Evolutionary conservation across 2,329 filamentous ascomycete genomes (phyloP), one percentile per base, ranked within the genome.

Genomic region (Epichloe elymi): DNA sequence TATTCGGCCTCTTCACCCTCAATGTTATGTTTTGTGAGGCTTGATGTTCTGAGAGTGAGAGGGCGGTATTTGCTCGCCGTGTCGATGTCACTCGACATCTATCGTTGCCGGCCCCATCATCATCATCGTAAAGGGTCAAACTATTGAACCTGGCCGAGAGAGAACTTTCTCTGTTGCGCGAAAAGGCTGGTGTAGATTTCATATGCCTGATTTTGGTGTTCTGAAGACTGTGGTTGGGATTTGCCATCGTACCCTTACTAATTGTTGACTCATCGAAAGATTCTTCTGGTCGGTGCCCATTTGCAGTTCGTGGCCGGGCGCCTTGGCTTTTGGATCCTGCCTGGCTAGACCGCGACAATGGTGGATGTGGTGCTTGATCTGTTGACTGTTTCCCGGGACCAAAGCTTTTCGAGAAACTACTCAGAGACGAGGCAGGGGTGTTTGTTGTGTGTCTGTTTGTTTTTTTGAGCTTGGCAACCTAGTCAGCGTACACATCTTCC

Each of bases 321-420:
- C 61, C 60, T 43, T 69, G 63, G 51, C 64, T 70, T 52, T 66
- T 67, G 15, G 67, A 66, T 53, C 75, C 68, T 51, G 70, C 62
- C 59, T 73, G 74, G 50, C 72, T 68, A 42, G 74, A 66, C 54
- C 75, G 74, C 23, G 69, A 67, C 57, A 78, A 67, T 37, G 79
- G 70, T 6, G 76, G 73, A 54, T 78, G 72, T 3, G 77, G 72
- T 3, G 77, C 72, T 50, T 78, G 75, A 63, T 71, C 66, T 53
- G 67, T 59, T 5, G 66, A 57, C 5, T 76, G 70, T 56, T 79
- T 74, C 14, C 71, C 73, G 12, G 74, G 71, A 1, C 81, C 79
- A 30, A 80, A 64, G 58, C 78, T 83, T 54, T 73, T 77, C 14
- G 76, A 72, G 55, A 82, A 80, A 54, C 70, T 72, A 55, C 68